Conservation (phyloP, 78 protist species). For the Dictyostelium brefeldianum region DNA sequence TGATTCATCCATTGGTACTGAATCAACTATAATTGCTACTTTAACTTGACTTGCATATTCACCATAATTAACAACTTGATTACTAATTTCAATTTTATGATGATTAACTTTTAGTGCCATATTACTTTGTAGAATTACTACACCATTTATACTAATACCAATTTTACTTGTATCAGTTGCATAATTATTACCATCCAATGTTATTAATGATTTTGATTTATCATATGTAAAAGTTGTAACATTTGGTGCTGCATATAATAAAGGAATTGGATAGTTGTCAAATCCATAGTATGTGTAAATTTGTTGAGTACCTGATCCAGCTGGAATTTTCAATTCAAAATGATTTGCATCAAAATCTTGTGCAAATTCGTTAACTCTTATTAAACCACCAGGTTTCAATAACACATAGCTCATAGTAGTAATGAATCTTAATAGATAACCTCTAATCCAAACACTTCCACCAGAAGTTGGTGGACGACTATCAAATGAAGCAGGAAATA, state of each 20-base stretch:
- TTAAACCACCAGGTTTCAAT: background rate
- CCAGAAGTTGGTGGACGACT: background rate
- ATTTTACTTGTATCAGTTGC: background rate
- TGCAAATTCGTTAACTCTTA: no score
- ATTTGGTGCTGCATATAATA: background rate
- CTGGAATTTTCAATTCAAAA: background rate
- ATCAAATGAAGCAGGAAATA: no score
- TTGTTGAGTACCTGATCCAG: background rate
- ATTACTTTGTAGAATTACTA: background rate
- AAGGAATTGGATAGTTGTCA: background rate
- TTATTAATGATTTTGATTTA: background rate
- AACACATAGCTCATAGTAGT: background rate
- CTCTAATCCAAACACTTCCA: background rate
- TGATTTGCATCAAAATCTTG: background rate
- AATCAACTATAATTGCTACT: background rate
- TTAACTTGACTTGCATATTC: background rate
- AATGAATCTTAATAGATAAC: background rate
- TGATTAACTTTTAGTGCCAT: background rate
- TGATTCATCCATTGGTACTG: background rate
- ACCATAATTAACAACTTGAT: background rate
- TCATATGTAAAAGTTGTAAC: background rate
- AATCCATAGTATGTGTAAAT: background rate
- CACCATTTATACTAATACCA: background rate
- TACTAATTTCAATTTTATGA: background rate
- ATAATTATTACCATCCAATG: background rate